A percentile compares a stretch with the other conserved stretches of the same genome.
Evolutionary conservation across 1,139 yeast genomes (phyloP).

Genomic region (Pichia inconspicua): DNA sequence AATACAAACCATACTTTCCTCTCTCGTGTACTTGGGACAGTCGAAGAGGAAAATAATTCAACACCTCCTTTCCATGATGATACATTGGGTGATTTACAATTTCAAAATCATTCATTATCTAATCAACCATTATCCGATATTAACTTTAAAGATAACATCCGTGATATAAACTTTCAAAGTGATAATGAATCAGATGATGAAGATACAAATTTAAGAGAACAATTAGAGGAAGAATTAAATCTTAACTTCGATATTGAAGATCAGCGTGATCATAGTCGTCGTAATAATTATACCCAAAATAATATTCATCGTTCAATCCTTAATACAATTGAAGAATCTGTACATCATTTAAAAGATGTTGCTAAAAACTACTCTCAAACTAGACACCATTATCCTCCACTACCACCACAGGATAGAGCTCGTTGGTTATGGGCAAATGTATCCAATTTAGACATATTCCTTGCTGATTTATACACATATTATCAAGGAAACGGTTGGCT

Average conservation of each 20-base stretch:
- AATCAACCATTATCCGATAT: no score
- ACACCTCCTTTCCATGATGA: constrained; percentile 30
- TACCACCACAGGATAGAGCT: constrained; percentile 64
- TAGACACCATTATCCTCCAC: constrained; percentile 5
- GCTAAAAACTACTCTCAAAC: not conserved
- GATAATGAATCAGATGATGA: not conserved
- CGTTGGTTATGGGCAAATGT: constrained; percentile 96
- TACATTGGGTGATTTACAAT: no score
- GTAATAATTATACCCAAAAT: not conserved
- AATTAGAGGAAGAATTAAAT: not conserved
- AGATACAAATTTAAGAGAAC: not conserved
- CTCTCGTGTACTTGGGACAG: constrained; percentile 46
- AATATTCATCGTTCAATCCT: not conserved
- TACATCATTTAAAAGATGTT: not conserved
- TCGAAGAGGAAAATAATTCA: not conserved
- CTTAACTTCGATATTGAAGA: not conserved
- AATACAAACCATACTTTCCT: constrained; percentile 41
- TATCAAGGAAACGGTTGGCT: constrained; percentile 79
- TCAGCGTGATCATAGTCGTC: not conserved
- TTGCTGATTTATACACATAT: constrained; percentile 75
- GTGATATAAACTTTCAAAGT: not conserved
- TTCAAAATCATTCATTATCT: no score
- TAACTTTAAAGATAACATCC: no score
- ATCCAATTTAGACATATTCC: constrained; percentile 77
- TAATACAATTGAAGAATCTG: not conserved